A percentile compares a stretch with the other conserved stretches of the same genome.
Conservation (phyloP, 371 early-diverging fungal species). For the Syncephalastrum racemosum region DNA sequence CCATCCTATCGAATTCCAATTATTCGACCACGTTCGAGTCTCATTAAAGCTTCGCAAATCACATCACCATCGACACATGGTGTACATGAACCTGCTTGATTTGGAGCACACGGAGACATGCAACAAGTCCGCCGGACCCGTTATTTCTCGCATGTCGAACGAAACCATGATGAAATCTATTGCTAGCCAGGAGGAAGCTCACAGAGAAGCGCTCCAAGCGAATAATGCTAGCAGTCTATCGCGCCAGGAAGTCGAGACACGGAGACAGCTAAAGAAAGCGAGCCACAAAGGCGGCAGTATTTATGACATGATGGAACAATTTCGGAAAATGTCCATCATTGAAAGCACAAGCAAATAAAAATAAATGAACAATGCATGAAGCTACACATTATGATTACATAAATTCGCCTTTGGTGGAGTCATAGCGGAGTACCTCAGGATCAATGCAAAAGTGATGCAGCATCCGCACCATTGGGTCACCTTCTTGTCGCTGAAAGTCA, state of each 20-base stretch:
- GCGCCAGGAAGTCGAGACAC: slow-evolving; percentile 15
- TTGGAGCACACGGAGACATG: slow-evolving; percentile 24
- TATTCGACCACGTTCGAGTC: slow-evolving; percentile 64
- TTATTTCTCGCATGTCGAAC: slow-evolving; percentile 1
- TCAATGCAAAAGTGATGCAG: slow-evolving; percentile 10
- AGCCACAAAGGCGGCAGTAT: slow-evolving; percentile 15
- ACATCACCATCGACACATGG: slow-evolving; percentile 61
- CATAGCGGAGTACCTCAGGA: slow-evolving; percentile 15
- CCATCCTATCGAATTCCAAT: slow-evolving; percentile 40
- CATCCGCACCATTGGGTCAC: slow-evolving; percentile 12
- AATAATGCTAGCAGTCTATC: slow-evolving; percentile 1
- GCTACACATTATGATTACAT: too few species aligned
- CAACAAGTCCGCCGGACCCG: slow-evolving; percentile 7
- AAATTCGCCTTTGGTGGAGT: too few species aligned
- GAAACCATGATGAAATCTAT: slow-evolving; percentile 16
- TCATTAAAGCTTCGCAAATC: slow-evolving; percentile 57
- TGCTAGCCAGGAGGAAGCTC: slow-evolving; percentile 5
- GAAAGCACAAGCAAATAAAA: slow-evolving; percentile 3
- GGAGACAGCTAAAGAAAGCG: slow-evolving; percentile 12
- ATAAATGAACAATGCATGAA: not conserved
- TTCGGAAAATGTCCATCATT: slow-evolving; percentile 17
- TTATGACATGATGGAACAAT: slow-evolving; percentile 23
- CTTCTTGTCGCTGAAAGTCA: slow-evolving; percentile 6
- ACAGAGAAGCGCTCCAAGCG: too few species aligned
- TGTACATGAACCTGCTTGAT: slow-evolving; percentile 60